Conservation (phyloP, 2,329 filamentous ascomycete genomes). For the Pseudogymnoascus destructans region DNA sequence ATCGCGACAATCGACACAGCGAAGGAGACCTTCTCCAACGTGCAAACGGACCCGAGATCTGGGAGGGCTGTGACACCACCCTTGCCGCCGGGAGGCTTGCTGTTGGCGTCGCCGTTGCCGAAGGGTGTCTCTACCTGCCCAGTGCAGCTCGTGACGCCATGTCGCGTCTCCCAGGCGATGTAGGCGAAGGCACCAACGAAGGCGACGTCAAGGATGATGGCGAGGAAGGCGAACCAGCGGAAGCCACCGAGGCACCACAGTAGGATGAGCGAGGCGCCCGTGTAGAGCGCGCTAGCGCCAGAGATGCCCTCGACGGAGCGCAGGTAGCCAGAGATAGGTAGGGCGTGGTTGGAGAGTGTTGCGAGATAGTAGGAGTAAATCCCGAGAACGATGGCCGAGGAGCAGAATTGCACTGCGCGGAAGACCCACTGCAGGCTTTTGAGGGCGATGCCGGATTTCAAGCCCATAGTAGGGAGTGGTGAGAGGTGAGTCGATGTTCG, state of each 20-base stretch:
- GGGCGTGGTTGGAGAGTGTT: slow-evolving; percentile 50
- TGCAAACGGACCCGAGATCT: slow-evolving; percentile 50
- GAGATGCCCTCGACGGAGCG: slow-evolving; percentile 69
- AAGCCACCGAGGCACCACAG: slow-evolving; percentile 71
- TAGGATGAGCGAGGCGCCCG: slow-evolving; percentile 55
- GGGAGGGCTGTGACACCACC: slow-evolving; percentile 30
- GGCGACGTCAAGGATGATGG: slow-evolving; percentile 61
- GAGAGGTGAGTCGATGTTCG: neutral
- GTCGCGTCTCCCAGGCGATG: slow-evolving; percentile 60
- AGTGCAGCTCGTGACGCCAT: slow-evolving; percentile 54
- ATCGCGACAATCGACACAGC: slow-evolving; percentile 66
- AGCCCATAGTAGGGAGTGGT: slow-evolving; percentile 35
- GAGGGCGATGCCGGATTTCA: slow-evolving; percentile 46
- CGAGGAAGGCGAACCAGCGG: slow-evolving; percentile 57
- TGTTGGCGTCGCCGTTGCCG: slow-evolving; percentile 45
- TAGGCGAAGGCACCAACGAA: slow-evolving; percentile 73
- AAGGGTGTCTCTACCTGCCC: slow-evolving; percentile 54
- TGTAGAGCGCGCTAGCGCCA: slow-evolving; percentile 63
- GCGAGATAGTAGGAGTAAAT: slow-evolving; percentile 80
- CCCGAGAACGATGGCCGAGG: slow-evolving; percentile 58
- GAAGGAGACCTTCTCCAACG: slow-evolving; percentile 62
- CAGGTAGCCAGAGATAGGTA: slow-evolving; percentile 49
- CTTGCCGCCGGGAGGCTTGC: slow-evolving; percentile 14
- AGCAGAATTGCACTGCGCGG: slow-evolving; percentile 61
- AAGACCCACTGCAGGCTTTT: slow-evolving; percentile 58